Conservation (phyloP, 176 grass and related monocot species). For the Puccinellia tenuiflora region DNA sequence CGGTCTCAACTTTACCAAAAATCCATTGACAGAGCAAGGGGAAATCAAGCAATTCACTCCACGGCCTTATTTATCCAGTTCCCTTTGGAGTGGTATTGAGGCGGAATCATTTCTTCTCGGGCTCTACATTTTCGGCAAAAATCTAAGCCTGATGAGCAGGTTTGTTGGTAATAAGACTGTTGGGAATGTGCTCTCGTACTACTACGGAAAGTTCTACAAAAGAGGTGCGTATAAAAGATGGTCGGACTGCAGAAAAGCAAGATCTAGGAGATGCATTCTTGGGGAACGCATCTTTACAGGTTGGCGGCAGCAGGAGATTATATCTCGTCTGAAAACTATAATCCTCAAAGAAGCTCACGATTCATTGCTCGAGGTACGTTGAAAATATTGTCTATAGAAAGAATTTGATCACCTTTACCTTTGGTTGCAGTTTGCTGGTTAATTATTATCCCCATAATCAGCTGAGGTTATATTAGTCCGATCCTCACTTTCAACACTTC, state of each 20-base stretch:
- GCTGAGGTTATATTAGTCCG: neutral
- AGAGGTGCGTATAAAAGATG: slow-evolving; percentile 35
- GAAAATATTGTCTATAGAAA: neutral
- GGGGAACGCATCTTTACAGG: slow-evolving; percentile 83
- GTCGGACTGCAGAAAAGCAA: slow-evolving; percentile 53
- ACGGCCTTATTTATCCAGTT: slow-evolving; percentile 45
- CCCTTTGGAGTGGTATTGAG: slow-evolving; percentile 57
- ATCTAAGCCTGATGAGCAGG: slow-evolving; percentile 46
- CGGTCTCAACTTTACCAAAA: neutral
- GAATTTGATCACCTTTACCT: neutral
- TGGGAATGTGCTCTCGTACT: slow-evolving; percentile 60
- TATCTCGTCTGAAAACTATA: slow-evolving; percentile 58
- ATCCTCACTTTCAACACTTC: neutral
- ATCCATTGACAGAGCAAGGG: neutral
- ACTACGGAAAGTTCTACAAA: slow-evolving; percentile 80
- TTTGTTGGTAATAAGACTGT: slow-evolving; percentile 57
- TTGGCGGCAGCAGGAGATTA: slow-evolving; percentile 64
- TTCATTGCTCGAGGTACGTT: slow-evolving; percentile 62
- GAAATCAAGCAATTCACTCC: slow-evolving; percentile 34
- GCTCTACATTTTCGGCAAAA: slow-evolving; percentile 91
- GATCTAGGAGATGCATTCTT: slow-evolving; percentile 65
- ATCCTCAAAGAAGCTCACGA: slow-evolving; percentile 53
- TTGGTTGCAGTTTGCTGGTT: slow-evolving; percentile 12
- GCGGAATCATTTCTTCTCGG: slow-evolving; percentile 65
- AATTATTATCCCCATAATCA: slow-evolving; percentile 11